phyloP scores from a whole-genome alignment of 768 basidiomycete genomes.

The Pleurotus salmoneostramineus region DNA sequence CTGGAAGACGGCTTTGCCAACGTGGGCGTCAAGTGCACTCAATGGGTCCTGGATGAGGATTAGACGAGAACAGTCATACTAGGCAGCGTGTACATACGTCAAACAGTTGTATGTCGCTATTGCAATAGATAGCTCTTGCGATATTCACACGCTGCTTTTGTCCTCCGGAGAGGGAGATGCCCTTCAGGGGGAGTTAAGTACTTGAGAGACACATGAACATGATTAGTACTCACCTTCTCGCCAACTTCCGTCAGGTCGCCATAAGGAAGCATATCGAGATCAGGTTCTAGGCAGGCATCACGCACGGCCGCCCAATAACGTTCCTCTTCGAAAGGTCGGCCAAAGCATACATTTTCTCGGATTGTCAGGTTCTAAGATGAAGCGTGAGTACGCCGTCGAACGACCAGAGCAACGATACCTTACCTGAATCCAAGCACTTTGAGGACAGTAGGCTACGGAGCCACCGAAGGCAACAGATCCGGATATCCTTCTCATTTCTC shows the following conservation, averaged over 20 bases:
- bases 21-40: conserved; percentile 90
- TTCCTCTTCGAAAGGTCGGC: conserved; percentile 75
- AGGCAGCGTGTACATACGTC: conserved; percentile 40
- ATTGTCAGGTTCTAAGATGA: conserved; percentile 67
- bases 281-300: conserved; percentile 76
- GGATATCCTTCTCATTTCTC: conserved; percentile 74
- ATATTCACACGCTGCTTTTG: conserved; percentile 79
- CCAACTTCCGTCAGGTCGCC: conserved; percentile 86
- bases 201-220: background rate
- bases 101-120: conserved; percentile 83
- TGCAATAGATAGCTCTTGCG: conserved; percentile 82
- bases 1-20: conserved; percentile 84
- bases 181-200: conserved; percentile 31
- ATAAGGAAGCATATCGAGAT: conserved; percentile 70
- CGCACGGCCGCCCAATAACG: conserved; percentile 78
- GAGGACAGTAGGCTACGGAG: conserved; percentile 77
- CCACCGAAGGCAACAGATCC: conserved; percentile 75
- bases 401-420: background rate
- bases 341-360: conserved; percentile 88
- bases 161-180: conserved; percentile 86
- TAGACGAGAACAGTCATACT: background rate
- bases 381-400: background rate
- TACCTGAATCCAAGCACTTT: conserved; percentile 89
- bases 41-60: conserved; percentile 57
- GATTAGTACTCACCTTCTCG: conserved; percentile 42